phyloP scores from a whole-genome alignment of 225 moss, liverwort and hornwort species.

The Ulota crispa region DNA sequence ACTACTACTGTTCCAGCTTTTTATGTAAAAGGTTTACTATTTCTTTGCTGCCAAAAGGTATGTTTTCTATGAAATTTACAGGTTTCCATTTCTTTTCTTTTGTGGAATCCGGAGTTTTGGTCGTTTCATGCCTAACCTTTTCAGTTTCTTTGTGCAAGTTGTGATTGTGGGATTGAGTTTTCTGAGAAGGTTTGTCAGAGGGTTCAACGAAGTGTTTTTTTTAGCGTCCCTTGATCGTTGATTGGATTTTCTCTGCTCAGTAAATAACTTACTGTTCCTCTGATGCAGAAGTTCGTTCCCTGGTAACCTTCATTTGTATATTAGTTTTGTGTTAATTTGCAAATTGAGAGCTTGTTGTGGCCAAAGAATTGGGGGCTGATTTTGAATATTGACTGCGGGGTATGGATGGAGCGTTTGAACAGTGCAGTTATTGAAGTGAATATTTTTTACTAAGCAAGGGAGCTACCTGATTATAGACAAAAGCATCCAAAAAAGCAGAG shows the following conservation, averaged over 20 bases:
- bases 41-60: background rate
- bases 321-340: background rate
- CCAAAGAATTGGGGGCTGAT: background rate
- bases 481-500: too few relatives aligned
- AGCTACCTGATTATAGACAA: too few relatives aligned
- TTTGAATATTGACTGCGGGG: background rate
- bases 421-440: background rate
- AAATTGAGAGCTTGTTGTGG: background rate
- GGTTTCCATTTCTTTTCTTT: background rate
- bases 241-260: background rate
- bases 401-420: background rate
- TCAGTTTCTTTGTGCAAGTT: background rate
- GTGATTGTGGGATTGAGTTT: background rate
- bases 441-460: background rate
- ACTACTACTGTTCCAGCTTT: background rate
- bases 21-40: background rate
- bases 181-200: background rate
- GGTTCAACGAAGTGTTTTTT: background rate
- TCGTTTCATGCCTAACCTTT: background rate
- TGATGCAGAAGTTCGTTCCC: background rate
- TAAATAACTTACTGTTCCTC: background rate
- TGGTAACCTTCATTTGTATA: background rate
- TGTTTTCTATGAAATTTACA: background rate
- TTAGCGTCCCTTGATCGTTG: background rate
- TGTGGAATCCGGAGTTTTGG: background rate